These are phyloP conservation scores for Talaromyces sp. DNA, from an alignment of 2,329 filamentous ascomycete species.

Conservation along the genomic window DNA sequence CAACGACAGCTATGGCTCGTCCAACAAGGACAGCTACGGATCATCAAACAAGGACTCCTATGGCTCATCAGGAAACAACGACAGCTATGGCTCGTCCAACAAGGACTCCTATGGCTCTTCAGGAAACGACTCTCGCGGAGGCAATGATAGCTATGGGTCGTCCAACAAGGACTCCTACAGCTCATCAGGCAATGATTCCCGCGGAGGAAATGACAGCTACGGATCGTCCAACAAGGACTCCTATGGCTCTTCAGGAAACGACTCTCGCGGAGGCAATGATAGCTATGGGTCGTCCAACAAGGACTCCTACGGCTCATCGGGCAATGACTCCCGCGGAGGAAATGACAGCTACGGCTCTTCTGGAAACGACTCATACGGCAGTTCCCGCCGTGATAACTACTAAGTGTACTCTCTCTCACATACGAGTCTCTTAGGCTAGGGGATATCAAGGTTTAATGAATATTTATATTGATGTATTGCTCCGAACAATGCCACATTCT, in stretches of 20 bases:
- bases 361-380: background rate
- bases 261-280: background rate
- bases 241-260: background rate
- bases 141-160: background rate
- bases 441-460: background rate
- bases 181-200: background rate
- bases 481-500: background rate
- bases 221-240: background rate
- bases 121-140: background rate
- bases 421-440: background rate
- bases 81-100: conserved; percentile 1
- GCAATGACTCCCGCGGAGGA: background rate
- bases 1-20: background rate
- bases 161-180: background rate
- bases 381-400: background rate
- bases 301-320: background rate
- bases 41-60: background rate
- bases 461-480: background rate
- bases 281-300: background rate
- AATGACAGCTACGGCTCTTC: conserved; percentile 1
- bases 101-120: background rate
- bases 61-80: background rate
- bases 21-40: no score
- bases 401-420: background rate
- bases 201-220: background rate